Percentiles rank a stretch among this genome's conserved stretches.
These are phyloP conservation scores for Wallacemonas sp. DNA, from an alignment of 208 protist species.

Conservation along the genomic window DNA sequence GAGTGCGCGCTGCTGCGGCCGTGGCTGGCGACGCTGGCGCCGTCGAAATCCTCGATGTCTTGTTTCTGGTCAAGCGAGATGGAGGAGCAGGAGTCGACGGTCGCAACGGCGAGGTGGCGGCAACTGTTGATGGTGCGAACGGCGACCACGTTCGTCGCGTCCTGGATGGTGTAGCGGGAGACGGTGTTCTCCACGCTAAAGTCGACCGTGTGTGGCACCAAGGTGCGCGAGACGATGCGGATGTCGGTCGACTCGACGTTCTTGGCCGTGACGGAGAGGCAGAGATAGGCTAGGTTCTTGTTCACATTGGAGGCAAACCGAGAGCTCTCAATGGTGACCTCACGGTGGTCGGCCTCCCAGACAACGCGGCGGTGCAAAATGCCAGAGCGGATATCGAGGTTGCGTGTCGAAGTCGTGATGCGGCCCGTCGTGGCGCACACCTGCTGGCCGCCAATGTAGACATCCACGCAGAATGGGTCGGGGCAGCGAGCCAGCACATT, in stretches of 20 bases:
- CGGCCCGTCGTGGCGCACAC: constrained; percentile 62
- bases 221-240: constrained; percentile 76
- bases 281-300: constrained; percentile 69
- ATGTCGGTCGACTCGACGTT: constrained; percentile 88
- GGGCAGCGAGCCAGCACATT: constrained; percentile 74
- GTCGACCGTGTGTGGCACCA: constrained; percentile 27
- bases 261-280: constrained; percentile 69
- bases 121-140: constrained; percentile 87
- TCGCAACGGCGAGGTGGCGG: constrained; percentile 70
- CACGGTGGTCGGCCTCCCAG: constrained; percentile 72
- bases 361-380: constrained; percentile 70
- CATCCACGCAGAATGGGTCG: constrained; percentile 83
- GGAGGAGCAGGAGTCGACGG: constrained; percentile 62
- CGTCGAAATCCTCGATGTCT: constrained; percentile 10
- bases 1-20: constrained; percentile 12
- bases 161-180: constrained; percentile 57
- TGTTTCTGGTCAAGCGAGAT: constrained; percentile 19
- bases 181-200: constrained; percentile 72
- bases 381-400: constrained; percentile 74
- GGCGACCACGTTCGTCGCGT: constrained; percentile 65
- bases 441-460: constrained; percentile 82
- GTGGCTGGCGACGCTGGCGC: constrained; percentile 16
- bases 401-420: constrained; percentile 54
- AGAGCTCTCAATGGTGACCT: constrained; percentile 78
- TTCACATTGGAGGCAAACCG: constrained; percentile 68